Base-by-base conservation (phyloP, 345 rosid genomes). In the Linum tenue region DNA sequence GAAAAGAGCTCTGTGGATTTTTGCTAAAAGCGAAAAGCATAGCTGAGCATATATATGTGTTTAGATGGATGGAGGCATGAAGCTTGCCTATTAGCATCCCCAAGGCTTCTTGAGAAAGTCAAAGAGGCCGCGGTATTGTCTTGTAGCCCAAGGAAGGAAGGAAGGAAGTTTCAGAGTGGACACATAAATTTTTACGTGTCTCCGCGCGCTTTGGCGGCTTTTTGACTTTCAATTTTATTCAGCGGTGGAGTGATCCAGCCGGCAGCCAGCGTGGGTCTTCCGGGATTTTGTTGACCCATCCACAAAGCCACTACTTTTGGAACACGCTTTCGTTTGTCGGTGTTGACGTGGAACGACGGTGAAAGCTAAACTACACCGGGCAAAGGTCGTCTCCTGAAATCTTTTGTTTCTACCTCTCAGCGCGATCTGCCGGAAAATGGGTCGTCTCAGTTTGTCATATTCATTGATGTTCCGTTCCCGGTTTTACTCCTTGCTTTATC, bases 241-340 rank as follows among this genome's bases (percentile, higher is more conserved):
- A 4, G 31, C 31, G 31, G 31, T 22, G 31, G 31, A 22, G 31
- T 22, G 31, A 7, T 44, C 51, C 51, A 44, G 51, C 51, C 51
- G 12, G 51, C 51, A 44, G 12, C 12, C 8, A 4, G 51, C 7
- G 31, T 22, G 31, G 31, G 31, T 22, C 31, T 22, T 14, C 51
- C 51, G 51, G 10, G 2, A 48, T 48, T 48, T 3, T 1, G 9
- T 48, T 9, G 53, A 48, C 11, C 14, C 53, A 9, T 15, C 14
- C 53, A 5, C 50, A 5, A 5, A 5, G 50, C 50, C 31, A 22
- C 31, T 5, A 43, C 1, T 48, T 48, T 2, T 48, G 53, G 11
- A 63, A 73, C 72, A 64, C 67, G 62, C 40, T 56, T 60, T 14
- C 17, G 7, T 15, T 48, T 16, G 77, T 64, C 80, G 70, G 75